phyloP scores from a whole-genome alignment of 2,329 filamentous ascomycete genomes.

The Bipolaris sorokiniana region DNA sequence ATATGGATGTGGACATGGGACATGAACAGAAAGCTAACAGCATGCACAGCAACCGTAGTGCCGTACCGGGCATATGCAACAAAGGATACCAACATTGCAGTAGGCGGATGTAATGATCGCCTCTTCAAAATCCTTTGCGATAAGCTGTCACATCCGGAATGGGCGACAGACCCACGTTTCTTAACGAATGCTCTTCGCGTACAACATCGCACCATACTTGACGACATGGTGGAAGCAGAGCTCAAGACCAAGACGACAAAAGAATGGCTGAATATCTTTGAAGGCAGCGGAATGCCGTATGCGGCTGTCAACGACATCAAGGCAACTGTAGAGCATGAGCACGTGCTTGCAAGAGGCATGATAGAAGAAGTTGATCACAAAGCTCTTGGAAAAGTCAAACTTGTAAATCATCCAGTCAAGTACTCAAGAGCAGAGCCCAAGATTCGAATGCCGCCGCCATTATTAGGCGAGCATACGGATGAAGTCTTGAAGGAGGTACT shows the following conservation, averaged over 20 bases:
- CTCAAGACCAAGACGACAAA: conserved; percentile 78
- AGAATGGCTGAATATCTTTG: conserved; percentile 85
- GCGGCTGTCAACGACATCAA: conserved; percentile 93
- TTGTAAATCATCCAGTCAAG: conserved; percentile 93
- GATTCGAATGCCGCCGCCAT: conserved; percentile 78
- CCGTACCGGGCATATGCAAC: conserved; percentile 83
- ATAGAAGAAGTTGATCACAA: conserved; percentile 84
- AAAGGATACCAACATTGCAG: conserved; percentile 65
- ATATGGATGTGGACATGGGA: neutral
- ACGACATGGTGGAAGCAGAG: conserved; percentile 75
- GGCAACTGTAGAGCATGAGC: conserved; percentile 79
- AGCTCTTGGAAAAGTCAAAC: conserved; percentile 79
- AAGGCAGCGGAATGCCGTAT: conserved; percentile 92
- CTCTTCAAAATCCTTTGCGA: conserved; percentile 66
- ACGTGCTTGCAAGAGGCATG: conserved; percentile 82
- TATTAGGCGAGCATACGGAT: conserved; percentile 62
- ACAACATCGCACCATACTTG: conserved; percentile 74
- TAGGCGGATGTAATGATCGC: conserved; percentile 68
- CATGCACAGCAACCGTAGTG: conserved; percentile 75
- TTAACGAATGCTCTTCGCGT: conserved; percentile 65
- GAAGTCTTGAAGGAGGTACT: conserved; percentile 42
- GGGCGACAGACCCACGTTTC: conserved; percentile 63
- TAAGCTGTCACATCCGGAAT: conserved; percentile 62
- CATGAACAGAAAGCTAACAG: neutral
- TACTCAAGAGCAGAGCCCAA: conserved; percentile 81